Base-by-base conservation (phyloP, 2,329 filamentous ascomycete species). In the Ilyonectria sp. region DNA sequence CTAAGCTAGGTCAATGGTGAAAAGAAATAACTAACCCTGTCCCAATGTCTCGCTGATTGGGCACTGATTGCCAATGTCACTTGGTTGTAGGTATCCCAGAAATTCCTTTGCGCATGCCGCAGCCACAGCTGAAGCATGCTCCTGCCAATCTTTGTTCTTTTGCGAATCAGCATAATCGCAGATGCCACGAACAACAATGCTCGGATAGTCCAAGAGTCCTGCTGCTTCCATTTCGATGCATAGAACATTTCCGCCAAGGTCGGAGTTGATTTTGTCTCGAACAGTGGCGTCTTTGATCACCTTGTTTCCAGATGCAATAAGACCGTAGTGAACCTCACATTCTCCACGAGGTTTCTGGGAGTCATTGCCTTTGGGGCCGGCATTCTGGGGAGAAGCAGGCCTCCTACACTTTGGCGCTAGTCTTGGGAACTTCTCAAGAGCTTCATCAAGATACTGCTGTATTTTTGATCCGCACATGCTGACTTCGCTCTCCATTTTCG, bases 91-190 rank as follows among this genome's bases (percentile, higher is more conserved):
- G 0, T 31, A 29, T 4, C 19, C 2, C 3, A 69, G 49, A 0
- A 67, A 19, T 3, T 62, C 59, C 11, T 69, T 69, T 1, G 67
- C 43, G 10, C 58, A 69, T 31, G 47, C 79, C 0, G 79, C 79
- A 0, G 81, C 79, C 0, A 71, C 72, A 1, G 70, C 72, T 0
- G 81, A 78, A 0, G 81, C 80, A 60, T 80, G 81, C 0, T 31
- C 23, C n/a, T 81, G 77, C 81, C 79, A 82, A 3, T 29, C 8
- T 0, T 70, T 23, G 6, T 67, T 69, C 40, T 62, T 70, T 60
- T 82, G 79, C 0, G 72, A 75, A 59, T 84, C 81, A 3, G 79
- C 70, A 54, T 82, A 83, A 46, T 81, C 77, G 26, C 76, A 83
- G 1, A 82, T 79, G 0, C 80, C 81, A 2, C 79, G 74, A 10